Conservation (phyloP, 1,139 yeast species). For the Diutina scorzettiae region DNA sequence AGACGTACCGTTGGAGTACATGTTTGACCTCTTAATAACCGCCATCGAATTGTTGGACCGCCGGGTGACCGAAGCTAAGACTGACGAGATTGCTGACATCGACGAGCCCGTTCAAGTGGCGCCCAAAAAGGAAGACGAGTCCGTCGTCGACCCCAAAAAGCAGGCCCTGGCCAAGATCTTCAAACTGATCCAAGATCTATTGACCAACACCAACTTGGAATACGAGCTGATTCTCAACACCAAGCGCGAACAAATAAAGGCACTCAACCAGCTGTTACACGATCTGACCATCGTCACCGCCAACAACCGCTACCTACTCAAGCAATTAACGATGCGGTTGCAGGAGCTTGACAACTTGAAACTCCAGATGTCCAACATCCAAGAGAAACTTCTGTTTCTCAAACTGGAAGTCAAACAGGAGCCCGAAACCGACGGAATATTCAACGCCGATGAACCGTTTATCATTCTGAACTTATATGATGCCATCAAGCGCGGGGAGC, state of each 20-base stretch:
- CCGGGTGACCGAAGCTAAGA: neutral
- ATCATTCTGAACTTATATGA: constrained; percentile 47
- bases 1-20: neutral
- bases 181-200: constrained; percentile 30
- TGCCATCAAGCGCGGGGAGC: constrained; percentile 26
- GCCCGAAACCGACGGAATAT: constrained; percentile 4
- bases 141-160: neutral
- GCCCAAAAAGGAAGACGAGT: neutral
- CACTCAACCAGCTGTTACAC: constrained; percentile 26
- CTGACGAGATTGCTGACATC: neutral
- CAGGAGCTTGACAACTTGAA: constrained; percentile 29
- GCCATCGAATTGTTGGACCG: constrained; percentile 7
- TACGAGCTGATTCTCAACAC: constrained; percentile 27
- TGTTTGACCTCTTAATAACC: constrained; percentile 1
- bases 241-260: constrained; percentile 26
- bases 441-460: constrained; percentile 39
- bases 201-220: constrained; percentile 27
- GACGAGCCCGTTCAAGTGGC: constrained; percentile 8
- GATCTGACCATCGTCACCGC: constrained; percentile 35
- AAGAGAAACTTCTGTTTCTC: constrained; percentile 22
- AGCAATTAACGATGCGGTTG: constrained; percentile 27
- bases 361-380: constrained; percentile 31
- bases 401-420: neutral
- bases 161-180: constrained; percentile 17
- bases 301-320: constrained; percentile 28